phyloP scores from a whole-genome alignment of 768 basidiomycete genomes.

The Russula olivacea region DNA sequence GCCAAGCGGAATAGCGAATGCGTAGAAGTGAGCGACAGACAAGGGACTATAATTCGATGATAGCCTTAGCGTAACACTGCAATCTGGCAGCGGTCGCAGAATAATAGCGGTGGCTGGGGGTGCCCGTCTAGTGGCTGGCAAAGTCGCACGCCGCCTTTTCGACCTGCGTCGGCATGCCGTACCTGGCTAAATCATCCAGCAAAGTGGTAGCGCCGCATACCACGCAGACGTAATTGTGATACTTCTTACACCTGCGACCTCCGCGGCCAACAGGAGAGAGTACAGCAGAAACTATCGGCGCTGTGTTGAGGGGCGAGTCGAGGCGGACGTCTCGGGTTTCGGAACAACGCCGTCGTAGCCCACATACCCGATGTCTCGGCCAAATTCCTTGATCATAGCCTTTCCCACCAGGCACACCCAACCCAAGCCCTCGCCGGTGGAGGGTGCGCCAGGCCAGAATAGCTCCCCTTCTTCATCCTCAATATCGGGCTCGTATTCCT shows the following conservation, averaged over 20 bases:
- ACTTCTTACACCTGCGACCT: conserved; percentile 4
- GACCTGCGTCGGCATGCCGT: conserved; percentile 6
- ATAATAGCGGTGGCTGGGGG: conserved; percentile 1
- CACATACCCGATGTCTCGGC: conserved; percentile 65
- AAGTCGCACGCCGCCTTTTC: conserved; percentile 5
- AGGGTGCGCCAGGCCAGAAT: conserved; percentile 74
- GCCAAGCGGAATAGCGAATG: conserved; percentile 5
- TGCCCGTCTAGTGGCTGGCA: not conserved
- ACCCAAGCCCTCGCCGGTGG: conserved; percentile 71
- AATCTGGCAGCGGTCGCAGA: conserved; percentile 1
- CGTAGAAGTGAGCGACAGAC: conserved; percentile 1
- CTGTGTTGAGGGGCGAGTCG: conserved; percentile 7
- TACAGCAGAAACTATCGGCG: conserved; percentile 18
- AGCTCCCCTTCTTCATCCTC: conserved; percentile 83
- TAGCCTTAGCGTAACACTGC: not conserved
- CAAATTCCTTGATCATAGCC: conserved; percentile 80
- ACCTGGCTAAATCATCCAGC: conserved; percentile 3
- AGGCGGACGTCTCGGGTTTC: conserved; percentile 43
- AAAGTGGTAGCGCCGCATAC: not conserved
- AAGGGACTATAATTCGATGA: conserved; percentile 10
- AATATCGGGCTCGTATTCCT: conserved; percentile 76
- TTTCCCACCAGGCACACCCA: conserved; percentile 88
- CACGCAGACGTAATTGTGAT: not conserved
- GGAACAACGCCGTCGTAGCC: conserved; percentile 69
- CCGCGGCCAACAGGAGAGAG: not conserved